Percentiles rank a stretch among this genome's conserved stretches.
Conservation (phyloP, 352 stramenopile species). For the Phytopythium boreale region DNA sequence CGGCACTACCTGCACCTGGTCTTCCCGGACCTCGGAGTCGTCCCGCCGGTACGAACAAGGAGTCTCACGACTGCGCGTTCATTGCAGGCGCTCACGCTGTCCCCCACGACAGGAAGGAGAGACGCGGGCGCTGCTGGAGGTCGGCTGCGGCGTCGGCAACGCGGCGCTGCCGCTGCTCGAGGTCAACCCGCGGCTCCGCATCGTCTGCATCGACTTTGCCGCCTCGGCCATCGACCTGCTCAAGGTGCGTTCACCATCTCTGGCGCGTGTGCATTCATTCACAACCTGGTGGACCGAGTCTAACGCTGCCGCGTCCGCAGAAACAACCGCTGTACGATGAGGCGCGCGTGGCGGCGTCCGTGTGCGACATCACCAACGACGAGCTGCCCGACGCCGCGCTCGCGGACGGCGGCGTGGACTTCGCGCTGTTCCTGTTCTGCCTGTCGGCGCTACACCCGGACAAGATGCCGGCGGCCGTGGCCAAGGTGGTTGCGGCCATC, state of each 20-base stretch:
- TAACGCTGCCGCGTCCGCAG: constrained; percentile 19
- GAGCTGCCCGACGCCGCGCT: constrained; percentile 51
- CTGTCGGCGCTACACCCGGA: constrained; percentile 91
- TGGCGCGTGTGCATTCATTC: too few species aligned
- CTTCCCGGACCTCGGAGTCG: constrained; percentile 83
- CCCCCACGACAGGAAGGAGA: constrained; percentile 15
- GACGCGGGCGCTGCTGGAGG: constrained; percentile 85
- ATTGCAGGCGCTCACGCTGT: neutral
- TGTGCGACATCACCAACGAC: constrained; percentile 87
- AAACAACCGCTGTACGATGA: constrained; percentile 82
- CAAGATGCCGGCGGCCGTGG: constrained; percentile 82
- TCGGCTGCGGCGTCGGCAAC: constrained; percentile 96
- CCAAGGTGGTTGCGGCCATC: constrained; percentile 82
- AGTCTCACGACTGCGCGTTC: too few species aligned
- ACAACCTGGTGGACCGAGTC: constrained; percentile 4
- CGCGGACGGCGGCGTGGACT: constrained; percentile 67
- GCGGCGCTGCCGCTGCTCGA: constrained; percentile 93
- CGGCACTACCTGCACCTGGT: constrained; percentile 92
- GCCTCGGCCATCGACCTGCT: constrained; percentile 89
- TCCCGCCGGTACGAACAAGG: constrained; percentile 28
- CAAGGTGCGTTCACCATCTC: constrained; percentile 59
- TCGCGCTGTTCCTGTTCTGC: constrained; percentile 83
- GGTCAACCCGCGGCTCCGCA: constrained; percentile 78
- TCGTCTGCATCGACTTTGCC: constrained; percentile 94
- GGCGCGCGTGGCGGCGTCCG: constrained; percentile 57